phyloP scores from a whole-genome alignment of 2,329 filamentous ascomycete species.

The Neopestalotiopsis clavispora region DNA sequence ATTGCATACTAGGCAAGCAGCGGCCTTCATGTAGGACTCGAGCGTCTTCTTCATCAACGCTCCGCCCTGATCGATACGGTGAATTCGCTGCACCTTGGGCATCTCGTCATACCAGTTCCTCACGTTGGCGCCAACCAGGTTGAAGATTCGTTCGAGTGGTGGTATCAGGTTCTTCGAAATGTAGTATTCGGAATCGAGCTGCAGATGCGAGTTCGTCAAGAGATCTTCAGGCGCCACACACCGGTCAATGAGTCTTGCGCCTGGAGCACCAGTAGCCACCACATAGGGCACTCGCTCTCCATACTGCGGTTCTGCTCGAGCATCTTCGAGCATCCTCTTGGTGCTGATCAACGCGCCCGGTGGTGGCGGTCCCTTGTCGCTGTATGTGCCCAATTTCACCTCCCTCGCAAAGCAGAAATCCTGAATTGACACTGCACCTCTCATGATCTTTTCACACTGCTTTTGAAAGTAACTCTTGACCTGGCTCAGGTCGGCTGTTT shows the following conservation, averaged over 20 bases:
- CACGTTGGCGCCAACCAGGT: conserved; percentile 91
- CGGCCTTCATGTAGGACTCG: conserved; percentile 90
- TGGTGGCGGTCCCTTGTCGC: conserved; percentile 77
- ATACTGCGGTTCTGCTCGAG: conserved; percentile 88
- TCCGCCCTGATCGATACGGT: conserved; percentile 55
- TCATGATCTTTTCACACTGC: conserved; percentile 93
- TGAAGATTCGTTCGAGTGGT: conserved; percentile 94
- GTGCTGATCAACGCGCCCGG: conserved; percentile 89
- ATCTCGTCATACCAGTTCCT: conserved; percentile 94
- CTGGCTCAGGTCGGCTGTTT: conserved; percentile 84
- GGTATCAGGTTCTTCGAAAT: conserved; percentile 95
- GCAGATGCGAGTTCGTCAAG: conserved; percentile 74
- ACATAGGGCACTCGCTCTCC: conserved; percentile 96
- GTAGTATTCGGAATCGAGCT: conserved; percentile 95
- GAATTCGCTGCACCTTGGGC: conserved; percentile 84
- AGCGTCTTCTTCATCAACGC: conserved; percentile 69
- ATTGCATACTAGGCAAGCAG: conserved; percentile 78
- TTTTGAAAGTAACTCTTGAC: conserved; percentile 89
- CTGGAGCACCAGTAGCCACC: conserved; percentile 85
- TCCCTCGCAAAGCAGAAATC: conserved; percentile 97
- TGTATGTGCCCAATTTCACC: conserved; percentile 88
- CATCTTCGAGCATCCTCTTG: conserved; percentile 83
- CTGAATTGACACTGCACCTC: conserved; percentile 83
- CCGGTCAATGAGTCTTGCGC: conserved; percentile 83
- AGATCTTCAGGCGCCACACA: conserved; percentile 88